phyloP scores from a whole-genome alignment of 805 yeast species.

The Wickerhamomyces bovis region DNA sequence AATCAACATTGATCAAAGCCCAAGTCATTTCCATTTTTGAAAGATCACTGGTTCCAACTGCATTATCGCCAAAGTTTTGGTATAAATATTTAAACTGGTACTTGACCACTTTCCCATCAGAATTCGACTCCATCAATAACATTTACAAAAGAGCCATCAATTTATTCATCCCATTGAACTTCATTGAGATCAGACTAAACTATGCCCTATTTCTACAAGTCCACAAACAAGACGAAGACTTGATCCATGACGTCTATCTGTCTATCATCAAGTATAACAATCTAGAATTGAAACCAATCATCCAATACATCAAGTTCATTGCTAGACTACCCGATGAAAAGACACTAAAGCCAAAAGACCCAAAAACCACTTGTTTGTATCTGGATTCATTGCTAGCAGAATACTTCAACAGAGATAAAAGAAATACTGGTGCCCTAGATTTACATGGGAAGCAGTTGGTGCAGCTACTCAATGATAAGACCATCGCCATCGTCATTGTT shows the following conservation, averaged over 20 bases:
- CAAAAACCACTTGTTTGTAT: slow-evolving; percentile 17
- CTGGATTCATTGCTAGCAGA: slow-evolving; percentile 20
- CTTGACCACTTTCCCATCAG: slow-evolving; percentile 24
- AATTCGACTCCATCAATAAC: slow-evolving; percentile 29
- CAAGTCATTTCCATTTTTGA: slow-evolving; percentile 52
- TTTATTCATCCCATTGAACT: slow-evolving; percentile 29
- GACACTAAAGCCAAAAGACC: slow-evolving; percentile 8
- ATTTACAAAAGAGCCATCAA: slow-evolving; percentile 48
- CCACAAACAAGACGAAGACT: slow-evolving; percentile 7
- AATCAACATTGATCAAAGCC: slow-evolving; percentile 11
- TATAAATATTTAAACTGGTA: slow-evolving; percentile 54
- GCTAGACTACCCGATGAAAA: slow-evolving; percentile 4
- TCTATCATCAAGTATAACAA: slow-evolving; percentile 9
- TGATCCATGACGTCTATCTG: slow-evolving; percentile 18
- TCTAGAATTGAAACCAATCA: slow-evolving; percentile 14
- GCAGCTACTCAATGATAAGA: slow-evolving; percentile 32
- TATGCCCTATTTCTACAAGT: slow-evolving; percentile 19
- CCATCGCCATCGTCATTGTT: slow-evolving; percentile 33
- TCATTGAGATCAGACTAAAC: slow-evolving; percentile 13
- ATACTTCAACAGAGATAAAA: slow-evolving; percentile 12
- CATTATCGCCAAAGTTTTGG: slow-evolving; percentile 62
- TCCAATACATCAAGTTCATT: slow-evolving; percentile 19
- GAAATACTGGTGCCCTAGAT: slow-evolving; percentile 8
- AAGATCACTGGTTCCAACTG: slow-evolving; percentile 66
- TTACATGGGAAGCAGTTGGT: slow-evolving; percentile 21